Percentiles rank a stretch among this genome's conserved stretches.
Conservation (phyloP, 331 rosid genomes). For the Malus hybrid region DNA sequence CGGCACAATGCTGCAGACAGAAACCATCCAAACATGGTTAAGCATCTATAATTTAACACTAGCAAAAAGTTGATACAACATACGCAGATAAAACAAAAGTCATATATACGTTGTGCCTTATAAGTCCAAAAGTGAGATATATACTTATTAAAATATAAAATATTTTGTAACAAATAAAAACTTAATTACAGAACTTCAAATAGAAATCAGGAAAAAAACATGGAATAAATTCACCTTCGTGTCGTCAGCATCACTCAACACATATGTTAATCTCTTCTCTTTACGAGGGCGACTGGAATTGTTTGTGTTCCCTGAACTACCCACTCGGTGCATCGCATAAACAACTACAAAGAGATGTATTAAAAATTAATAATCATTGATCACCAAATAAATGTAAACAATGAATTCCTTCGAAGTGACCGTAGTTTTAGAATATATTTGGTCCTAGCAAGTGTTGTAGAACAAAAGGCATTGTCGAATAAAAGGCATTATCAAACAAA, state of each 20-base stretch:
- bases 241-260: constrained; percentile 75
- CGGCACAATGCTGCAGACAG: constrained; percentile 85
- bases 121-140: not conserved
- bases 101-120: not conserved
- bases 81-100: not conserved
- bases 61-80: not conserved
- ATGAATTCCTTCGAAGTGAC: not conserved
- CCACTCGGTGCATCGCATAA: constrained; percentile 97
- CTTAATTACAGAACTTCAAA: not conserved
- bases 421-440: not conserved
- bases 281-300: constrained; percentile 86
- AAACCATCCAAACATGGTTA: constrained; percentile 8
- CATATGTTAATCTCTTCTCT: constrained; percentile 90
- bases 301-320: constrained; percentile 81
- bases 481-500: no score
- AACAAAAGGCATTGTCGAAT: not conserved
- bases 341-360: constrained; percentile 20
- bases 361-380: not conserved
- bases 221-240: constrained; percentile 49
- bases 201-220: not conserved
- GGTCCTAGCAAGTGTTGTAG: not conserved
- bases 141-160: not conserved
- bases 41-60: constrained; percentile 1
- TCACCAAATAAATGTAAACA: constrained; percentile 6
- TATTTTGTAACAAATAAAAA: not conserved